These are phyloP conservation scores for Stagonosporopsis rhizophila DNA, from an alignment of 2,329 filamentous ascomycete genomes.

Conservation along the genomic window DNA sequence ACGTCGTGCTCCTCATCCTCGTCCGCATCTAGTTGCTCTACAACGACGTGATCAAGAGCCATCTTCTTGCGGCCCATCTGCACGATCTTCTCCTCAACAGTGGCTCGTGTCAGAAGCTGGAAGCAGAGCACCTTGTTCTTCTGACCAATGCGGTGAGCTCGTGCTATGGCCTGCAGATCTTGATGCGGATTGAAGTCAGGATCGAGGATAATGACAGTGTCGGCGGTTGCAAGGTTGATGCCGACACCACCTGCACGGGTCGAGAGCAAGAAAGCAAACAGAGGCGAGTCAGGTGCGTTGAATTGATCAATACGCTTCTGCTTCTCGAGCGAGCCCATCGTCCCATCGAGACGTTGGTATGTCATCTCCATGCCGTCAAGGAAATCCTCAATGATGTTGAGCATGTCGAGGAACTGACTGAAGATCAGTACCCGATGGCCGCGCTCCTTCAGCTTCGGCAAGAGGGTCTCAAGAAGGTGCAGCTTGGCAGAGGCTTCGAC, in stretches of 20 bases:
- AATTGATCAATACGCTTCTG: constrained; percentile 94
- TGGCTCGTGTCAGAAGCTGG: constrained; percentile 87
- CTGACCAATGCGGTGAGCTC: constrained; percentile 95
- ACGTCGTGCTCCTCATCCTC: constrained; percentile 80
- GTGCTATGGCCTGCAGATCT: constrained; percentile 92
- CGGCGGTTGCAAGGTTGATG: constrained; percentile 95
- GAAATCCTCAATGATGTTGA: constrained; percentile 92
- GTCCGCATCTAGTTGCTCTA: constrained; percentile 88
- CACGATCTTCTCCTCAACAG: constrained; percentile 94
- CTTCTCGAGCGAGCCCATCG: constrained; percentile 80
- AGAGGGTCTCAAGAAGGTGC: constrained; percentile 79
- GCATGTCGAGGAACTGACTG: constrained; percentile 89
- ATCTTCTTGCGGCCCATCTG: constrained; percentile 96
- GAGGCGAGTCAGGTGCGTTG: constrained; percentile 80
- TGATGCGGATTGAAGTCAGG: constrained; percentile 98
- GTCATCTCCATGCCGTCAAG: constrained; percentile 74
- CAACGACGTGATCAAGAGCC: constrained; percentile 91
- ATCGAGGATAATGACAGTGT: constrained; percentile 97
- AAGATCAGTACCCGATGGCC: constrained; percentile 94
- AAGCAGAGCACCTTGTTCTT: constrained; percentile 96
- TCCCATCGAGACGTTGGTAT: constrained; percentile 87
- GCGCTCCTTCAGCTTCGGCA: constrained; percentile 83
- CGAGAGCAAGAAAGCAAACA: constrained; percentile 92
- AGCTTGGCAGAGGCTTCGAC: constrained; percentile 93
- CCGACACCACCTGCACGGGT: constrained; percentile 95